Base-by-base conservation (phyloP, 495 filamentous ascomycete species). In the Neurospora tetrasperma region DNA sequence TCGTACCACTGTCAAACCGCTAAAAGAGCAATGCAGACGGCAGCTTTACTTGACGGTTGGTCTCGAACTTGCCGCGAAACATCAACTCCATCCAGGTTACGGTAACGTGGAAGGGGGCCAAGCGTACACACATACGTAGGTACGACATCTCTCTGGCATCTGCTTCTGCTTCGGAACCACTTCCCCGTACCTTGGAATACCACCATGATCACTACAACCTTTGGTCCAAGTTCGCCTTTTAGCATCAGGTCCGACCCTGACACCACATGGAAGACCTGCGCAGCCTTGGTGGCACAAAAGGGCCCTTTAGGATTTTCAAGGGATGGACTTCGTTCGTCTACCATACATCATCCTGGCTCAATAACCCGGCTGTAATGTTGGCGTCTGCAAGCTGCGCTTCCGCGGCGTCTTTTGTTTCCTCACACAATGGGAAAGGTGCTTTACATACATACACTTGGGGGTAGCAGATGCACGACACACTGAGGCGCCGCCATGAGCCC, bases 281-380 rank as follows among this genome's bases (percentile, higher is more conserved):
- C 54, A 42, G 54, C 39, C 62, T 72, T 72, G 71, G 41, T 40
- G 62, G 20, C n/a, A 40, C 35, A 69, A 69, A 70, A 73, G 27
- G 73, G 73, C 16, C 41, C 43, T 70, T 31, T 59, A 70, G 68
- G n/a, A 42, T 1, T 31, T 46, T 54, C 72, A 42, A 46, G 71
- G 72, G 38, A 69, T 75, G 74, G 54, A 71, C 76, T 74, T 71
- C 42, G 9, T 40, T 70, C 76, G 42, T 77, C 75, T 54, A 54
- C 71, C 75, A 78, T 35, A 62, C 73, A 76, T 27, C 66, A 69
- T 42, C 69, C 75, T 18, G 11, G 73, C 62, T 38, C 71, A 77
- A 76, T 78, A 73, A 73, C 75, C 66, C 72, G 74, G 31, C 71
- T 75, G 69, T 35, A 16, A 66, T 75, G 74, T 42, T 72, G 70